phyloP scores from a whole-genome alignment of 768 basidiomycete species.

The Lactarius evosmus region DNA sequence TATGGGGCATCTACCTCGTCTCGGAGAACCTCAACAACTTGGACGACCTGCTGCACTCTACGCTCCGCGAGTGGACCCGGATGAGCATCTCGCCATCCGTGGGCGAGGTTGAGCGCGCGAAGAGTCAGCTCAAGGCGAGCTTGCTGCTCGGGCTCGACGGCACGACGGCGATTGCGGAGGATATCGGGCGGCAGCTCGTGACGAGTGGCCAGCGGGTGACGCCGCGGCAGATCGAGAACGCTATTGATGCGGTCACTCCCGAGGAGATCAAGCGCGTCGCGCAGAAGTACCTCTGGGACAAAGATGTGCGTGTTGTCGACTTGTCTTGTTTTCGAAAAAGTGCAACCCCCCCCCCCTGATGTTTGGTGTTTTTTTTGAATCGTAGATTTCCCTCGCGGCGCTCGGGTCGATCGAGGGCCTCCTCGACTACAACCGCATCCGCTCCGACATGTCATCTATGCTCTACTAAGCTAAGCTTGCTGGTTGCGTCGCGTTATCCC shows the following conservation, averaged over 20 bases:
- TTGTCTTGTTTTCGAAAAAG: too few relatives aligned
- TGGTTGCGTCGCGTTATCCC: too few relatives aligned
- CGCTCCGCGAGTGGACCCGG: constrained; percentile 91
- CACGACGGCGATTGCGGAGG: constrained; percentile 95
- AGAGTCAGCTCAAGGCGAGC: constrained; percentile 96
- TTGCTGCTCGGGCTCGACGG: constrained; percentile 89
- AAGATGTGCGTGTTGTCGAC: constrained; percentile 85
- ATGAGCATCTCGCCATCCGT: constrained; percentile 82
- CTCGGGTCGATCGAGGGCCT: constrained; percentile 89
- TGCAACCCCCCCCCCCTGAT: constrained; percentile 1
- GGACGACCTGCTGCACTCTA: constrained; percentile 92
- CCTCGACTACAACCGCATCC: constrained; percentile 90
- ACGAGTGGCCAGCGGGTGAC: constrained; percentile 88
- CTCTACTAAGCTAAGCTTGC: constrained; percentile 54
- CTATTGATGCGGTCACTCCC: constrained; percentile 82
- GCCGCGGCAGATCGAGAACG: constrained; percentile 90
- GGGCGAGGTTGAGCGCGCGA: constrained; percentile 83
- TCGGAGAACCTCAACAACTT: constrained; percentile 92
- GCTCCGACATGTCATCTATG: constrained; percentile 79
- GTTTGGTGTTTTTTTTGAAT: not conserved
- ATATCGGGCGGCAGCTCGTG: constrained; percentile 96
- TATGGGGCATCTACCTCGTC: constrained; percentile 98
- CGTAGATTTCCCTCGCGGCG: constrained; percentile 80
- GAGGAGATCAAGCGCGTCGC: constrained; percentile 93
- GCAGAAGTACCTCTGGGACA: constrained; percentile 96